Base-by-base conservation (phyloP, 805 yeast species). In the Metschnikowia henanensis region DNA sequence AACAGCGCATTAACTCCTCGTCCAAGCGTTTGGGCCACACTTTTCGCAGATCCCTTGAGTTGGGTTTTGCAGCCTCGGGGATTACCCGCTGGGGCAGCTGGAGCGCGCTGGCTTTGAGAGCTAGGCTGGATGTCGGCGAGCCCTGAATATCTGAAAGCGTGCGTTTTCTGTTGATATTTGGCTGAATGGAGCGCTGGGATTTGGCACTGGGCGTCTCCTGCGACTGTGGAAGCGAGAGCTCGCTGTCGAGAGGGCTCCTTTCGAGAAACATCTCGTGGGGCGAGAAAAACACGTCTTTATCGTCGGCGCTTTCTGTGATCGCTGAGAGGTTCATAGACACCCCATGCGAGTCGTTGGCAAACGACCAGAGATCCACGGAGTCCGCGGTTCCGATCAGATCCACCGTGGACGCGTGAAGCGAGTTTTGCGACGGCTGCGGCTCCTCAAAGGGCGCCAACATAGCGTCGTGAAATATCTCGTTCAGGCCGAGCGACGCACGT, bases 21-120 rank as follows among this genome's bases (percentile, higher is more conserved):
- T 70, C 75, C 33, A 71, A 55, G 23, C 61, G 64, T 1, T 60
- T 45, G 35, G 59, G 56, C 76, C 76, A 71, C 2, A 63, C 66
- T 42, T 56, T 58, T 18, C 46, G 52, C 19, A 35, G 37, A 17
- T 32, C 29, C 7, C 5, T 3, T 37, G 34, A 3, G 25, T 37
- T n/a, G 8, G 15, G n/a, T 9, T 5, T 8, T 19, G 21, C 4
- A 25, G 30, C 16, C 35, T 8, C 13, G 28, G 12, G 12, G 9
- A 8, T 10, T 49, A 43, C 12, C 55, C 16, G 30, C 3, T 3
- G 42, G 1, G 71, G 70, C 9, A 69, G 61, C 5, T 51, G 62
- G 28, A 66, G 51, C 3, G 55, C 51, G 36, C 62, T 68, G 25
- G 67, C 63, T 47, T 61, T 64, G 5, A 68, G 58, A 15, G 75